These are phyloP conservation scores for Podospora didyma DNA, from an alignment of 495 filamentous ascomycete species.

Conservation along the genomic window DNA sequence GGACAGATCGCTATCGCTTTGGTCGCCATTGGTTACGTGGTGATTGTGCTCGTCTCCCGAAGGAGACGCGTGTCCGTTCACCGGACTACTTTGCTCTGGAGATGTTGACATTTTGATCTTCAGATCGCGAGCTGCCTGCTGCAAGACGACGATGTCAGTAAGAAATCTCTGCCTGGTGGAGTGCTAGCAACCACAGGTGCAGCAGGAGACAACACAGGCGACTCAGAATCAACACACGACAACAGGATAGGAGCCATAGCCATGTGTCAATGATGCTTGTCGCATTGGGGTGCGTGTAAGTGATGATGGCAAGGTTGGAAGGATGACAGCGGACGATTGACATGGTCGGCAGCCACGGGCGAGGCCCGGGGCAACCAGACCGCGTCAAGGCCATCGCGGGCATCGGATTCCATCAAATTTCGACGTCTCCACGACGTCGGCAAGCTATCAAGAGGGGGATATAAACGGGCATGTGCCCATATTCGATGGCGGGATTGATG, in stretches of 20 bases:
- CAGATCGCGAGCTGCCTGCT: conserved; percentile 39
- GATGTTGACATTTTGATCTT: conserved; percentile 47
- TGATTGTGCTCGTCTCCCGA: conserved; percentile 23
- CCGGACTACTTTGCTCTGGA: conserved; percentile 36
- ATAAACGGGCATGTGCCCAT: conserved; percentile 36
- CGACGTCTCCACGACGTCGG: conserved; percentile 24
- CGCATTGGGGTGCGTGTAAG: conserved; percentile 41
- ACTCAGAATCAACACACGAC: conserved; percentile 29
- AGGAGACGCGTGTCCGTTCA: conserved; percentile 38
- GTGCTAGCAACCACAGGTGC: conserved; percentile 17
- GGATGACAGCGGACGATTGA: conserved; percentile 39
- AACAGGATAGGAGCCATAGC: conserved; percentile 10
- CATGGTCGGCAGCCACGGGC: conserved; percentile 19
- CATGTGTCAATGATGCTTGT: conserved; percentile 35
- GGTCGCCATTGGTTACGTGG: conserved; percentile 26
- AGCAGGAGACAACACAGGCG: conserved; percentile 33
- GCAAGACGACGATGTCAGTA: conserved; percentile 44
- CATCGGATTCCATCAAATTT: conserved; percentile 31
- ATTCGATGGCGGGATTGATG: conserved; percentile 40
- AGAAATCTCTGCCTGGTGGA: conserved; percentile 16
- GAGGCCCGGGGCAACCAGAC: conserved; percentile 10
- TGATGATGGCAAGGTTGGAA: conserved; percentile 42
- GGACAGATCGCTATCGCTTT: conserved; percentile 45
- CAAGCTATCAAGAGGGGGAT: conserved; percentile 24
- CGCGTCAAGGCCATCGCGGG: conserved; percentile 25